Evolutionary conservation across 2,329 filamentous ascomycete species (phyloP).

Genomic region (Colletotrichum paranaense): DNA sequence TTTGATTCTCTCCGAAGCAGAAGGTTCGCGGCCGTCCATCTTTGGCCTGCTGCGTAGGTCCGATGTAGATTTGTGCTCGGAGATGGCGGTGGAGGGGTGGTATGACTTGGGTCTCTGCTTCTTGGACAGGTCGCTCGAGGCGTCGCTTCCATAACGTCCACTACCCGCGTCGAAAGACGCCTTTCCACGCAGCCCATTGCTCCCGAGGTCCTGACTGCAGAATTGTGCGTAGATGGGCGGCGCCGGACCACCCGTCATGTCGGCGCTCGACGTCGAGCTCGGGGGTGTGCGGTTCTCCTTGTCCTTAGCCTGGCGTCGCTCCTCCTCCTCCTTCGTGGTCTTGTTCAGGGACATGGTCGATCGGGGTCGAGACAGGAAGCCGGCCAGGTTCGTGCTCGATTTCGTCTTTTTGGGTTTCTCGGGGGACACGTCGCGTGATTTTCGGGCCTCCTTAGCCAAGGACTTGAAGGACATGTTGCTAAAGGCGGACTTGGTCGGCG

Average conservation of each 20-base stretch:
- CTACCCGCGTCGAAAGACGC: conserved; percentile 34
- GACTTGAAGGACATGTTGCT: conserved; percentile 58
- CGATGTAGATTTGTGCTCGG: conserved; percentile 40
- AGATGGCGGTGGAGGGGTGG: conserved; percentile 46
- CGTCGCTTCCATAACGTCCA: conserved; percentile 29
- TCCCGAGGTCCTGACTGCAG: conserved; percentile 51
- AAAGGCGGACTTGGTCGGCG: conserved; percentile 58
- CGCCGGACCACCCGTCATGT: conserved; percentile 45
- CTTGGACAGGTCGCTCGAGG: conserved; percentile 7
- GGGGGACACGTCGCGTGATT: conserved; percentile 59
- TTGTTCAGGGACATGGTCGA: conserved; percentile 76
- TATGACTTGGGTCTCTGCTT: conserved; percentile 65
- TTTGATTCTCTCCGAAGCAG: conserved; percentile 39
- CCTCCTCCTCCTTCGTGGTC: conserved; percentile 61
- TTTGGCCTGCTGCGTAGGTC: conserved; percentile 33
- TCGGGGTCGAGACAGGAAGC: conserved; percentile 79
- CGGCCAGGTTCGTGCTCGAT: conserved; percentile 84
- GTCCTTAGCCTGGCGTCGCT: conserved; percentile 66
- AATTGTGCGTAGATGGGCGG: conserved; percentile 89
- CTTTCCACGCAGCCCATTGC: conserved; percentile 32
- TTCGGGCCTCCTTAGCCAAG: conserved; percentile 50
- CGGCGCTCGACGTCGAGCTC: conserved; percentile 53
- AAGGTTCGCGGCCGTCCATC: conserved; percentile 28
- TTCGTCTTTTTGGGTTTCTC: conserved; percentile 82
- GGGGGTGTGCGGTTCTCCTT: conserved; percentile 85